These are phyloP conservation scores for Lactifluus volemus DNA, from an alignment of 768 basidiomycete genomes.

Conservation along the genomic window DNA sequence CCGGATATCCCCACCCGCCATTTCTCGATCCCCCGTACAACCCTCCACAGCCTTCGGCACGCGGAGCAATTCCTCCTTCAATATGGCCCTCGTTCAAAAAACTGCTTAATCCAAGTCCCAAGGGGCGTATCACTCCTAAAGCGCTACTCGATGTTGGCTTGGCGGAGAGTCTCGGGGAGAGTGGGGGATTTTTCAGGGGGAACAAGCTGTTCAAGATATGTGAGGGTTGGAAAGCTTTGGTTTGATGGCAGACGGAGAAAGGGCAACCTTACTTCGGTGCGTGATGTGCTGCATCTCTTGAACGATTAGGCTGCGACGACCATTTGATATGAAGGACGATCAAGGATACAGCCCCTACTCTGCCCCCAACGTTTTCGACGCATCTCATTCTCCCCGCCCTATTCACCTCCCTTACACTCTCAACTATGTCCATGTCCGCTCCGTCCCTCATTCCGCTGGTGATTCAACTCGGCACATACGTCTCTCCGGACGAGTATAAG, in stretches of 20 bases:
- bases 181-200: constrained; percentile 67
- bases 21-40: constrained; percentile 67
- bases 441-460: constrained; percentile 76
- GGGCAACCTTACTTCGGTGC: constrained; percentile 60
- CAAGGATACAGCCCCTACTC: constrained; percentile 68
- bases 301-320: background rate
- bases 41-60: constrained; percentile 66
- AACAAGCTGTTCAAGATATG: constrained; percentile 85
- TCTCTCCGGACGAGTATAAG: constrained; percentile 62
- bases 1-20: constrained; percentile 56
- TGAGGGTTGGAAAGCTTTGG: constrained; percentile 77
- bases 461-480: constrained; percentile 65
- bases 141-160: constrained; percentile 76
- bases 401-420: constrained; percentile 61
- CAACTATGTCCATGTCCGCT: constrained; percentile 60
- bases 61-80: constrained; percentile 64
- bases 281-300: constrained; percentile 8
- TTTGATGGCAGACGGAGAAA: constrained; percentile 74
- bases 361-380: constrained; percentile 80
- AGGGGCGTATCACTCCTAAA: constrained; percentile 65
- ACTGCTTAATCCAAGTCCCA: constrained; percentile 84
- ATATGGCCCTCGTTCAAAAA: constrained; percentile 80
- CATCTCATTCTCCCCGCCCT: constrained; percentile 86
- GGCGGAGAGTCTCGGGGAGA: constrained; percentile 47
- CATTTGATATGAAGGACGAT: constrained; percentile 44